Base-by-base conservation (phyloP, 768 basidiomycete species). In the Leccinum disarticulatum region DNA sequence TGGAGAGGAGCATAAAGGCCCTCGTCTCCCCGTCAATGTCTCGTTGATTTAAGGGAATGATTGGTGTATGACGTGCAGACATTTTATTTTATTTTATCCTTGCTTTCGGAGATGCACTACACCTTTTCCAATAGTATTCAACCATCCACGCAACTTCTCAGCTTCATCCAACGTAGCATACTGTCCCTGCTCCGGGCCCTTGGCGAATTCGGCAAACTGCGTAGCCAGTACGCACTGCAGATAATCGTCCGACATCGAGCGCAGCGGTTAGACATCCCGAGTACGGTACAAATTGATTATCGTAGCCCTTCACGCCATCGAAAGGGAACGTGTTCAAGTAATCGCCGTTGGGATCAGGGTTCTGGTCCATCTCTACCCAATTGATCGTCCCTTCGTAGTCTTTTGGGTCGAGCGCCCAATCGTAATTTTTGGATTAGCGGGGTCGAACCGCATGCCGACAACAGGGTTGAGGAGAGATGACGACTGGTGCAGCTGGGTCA, bases 341-440 rank as follows among this genome's bases (percentile, higher is more conserved):
- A 52, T 67, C 60, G 9, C 50, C 58, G 3, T 53, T 56, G 7
- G 58, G 49, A 46, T 68, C 63, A 2, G 71, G 73, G 8, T 13
- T 54, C 19, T 58, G 53, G 41, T 65, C 17, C 19, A 72, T 54
- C 46, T 63, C 58, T 15, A 72, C 66, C 71, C 71, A 72, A 50
- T 72, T 72, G 31, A 72, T 70, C 14, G 63, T 64, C 31, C 71
- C 71, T 58, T 73, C 72, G 31, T 72, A 72, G 50, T 72, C 71
- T 10, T 63, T 65, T 8, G 66, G 71, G 46, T 72, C 71, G 3
- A 72, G 70, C 6, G 72, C 72, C 2, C 71, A n/a, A 72, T 70
- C 8, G 72, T 72, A 10, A 72, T 25, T 50, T 68, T 72, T 14
- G 71, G 70, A n/a, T 68, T 70, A 11, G 15, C 43, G 33, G 70